Conservation (phyloP, 179 eudicot genomes). For the Gypsophila paniculata region DNA sequence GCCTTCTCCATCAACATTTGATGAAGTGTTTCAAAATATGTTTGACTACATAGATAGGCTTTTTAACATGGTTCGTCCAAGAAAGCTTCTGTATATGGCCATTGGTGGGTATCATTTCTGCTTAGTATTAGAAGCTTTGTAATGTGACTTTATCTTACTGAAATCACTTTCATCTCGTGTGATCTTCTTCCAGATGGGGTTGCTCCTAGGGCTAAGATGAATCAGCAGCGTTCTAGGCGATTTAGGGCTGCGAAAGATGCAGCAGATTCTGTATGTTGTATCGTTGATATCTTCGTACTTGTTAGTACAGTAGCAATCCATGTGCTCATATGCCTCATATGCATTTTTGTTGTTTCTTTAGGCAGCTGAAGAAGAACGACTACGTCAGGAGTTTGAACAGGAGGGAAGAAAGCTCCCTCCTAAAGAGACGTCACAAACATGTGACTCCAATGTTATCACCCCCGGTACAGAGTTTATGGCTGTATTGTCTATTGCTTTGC, state of each 20-base stretch:
- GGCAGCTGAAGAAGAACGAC: constrained; percentile 85
- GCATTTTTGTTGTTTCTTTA: constrained; percentile 19
- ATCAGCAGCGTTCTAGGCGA: constrained; percentile 94
- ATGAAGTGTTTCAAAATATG: constrained; percentile 78
- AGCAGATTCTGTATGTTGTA: constrained; percentile 68
- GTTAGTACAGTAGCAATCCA: not conserved
- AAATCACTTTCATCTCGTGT: not conserved
- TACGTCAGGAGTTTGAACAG: constrained; percentile 74
- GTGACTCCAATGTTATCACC: constrained; percentile 87
- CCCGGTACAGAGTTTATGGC: constrained; percentile 96
- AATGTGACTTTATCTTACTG: not conserved
- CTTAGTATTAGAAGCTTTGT: not conserved
- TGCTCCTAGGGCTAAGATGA: constrained; percentile 99
- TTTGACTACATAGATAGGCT: constrained; percentile 92
- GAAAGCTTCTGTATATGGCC: constrained; percentile 88
- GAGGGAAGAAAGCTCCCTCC: constrained; percentile 92
- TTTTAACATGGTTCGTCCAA: constrained; percentile 85
- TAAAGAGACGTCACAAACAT: constrained; percentile 57
- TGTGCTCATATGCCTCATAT: constrained; percentile 18
- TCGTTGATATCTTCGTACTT: not conserved
- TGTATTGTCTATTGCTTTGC: constrained; percentile 73
- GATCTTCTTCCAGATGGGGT: constrained; percentile 63
- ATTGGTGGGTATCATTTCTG: constrained; percentile 58
- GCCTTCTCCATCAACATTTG: constrained; percentile 87
- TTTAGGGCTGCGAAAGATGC: constrained; percentile 97